Base-by-base conservation (phyloP, 345 rosid genomes). In the Viola odorata region DNA sequence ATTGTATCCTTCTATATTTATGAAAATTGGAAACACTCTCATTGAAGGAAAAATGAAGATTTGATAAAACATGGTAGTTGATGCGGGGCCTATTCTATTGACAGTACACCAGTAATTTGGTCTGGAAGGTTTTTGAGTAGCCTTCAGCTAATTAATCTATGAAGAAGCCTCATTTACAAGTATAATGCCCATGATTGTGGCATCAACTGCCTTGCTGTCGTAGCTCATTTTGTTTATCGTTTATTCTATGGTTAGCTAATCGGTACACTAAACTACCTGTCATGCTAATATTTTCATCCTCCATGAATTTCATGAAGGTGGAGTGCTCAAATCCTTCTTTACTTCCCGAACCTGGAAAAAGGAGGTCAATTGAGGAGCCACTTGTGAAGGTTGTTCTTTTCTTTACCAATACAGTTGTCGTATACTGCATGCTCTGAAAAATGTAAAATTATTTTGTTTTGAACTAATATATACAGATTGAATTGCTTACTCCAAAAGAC, bases 401-500 rank as follows among this genome's bases (percentile, higher is more conserved):
- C 55, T 48, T 10, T 47, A 0, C 14, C 17, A 10, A 12, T 36
- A 7, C 9, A 11, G 47, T 42, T 50, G 36, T 54, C 39, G 8
- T 9, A 45, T 48, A 38, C 36, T 50, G 3, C 41, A 52, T 13
- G 45, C 45, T 40, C 59, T 59, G 45, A 54, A 53, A 53, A 61
- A 16, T 23, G 15, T 7, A 50, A 50, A 45, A 23, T 36, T 56
- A 13, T 64, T 75, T 74, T 64, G 58, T 55, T 45, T 62, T 74
- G 53, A 61, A 40, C 14, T 71, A 57, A 58, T 67, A 14, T 55
- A 13, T 72, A 61, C 79, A 94, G 99, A 89, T 94, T 75, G 99
- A 89, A 74, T 66, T 94, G 86, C 90, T 94, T 69, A 86, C 96
- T 39, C 97, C 99, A n/a, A 94, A 94, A 70, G 99, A 94, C 62